These are phyloP conservation scores for Chromosphaera perkinsii DNA, from an alignment of 208 protist genomes.

Conservation along the genomic window DNA sequence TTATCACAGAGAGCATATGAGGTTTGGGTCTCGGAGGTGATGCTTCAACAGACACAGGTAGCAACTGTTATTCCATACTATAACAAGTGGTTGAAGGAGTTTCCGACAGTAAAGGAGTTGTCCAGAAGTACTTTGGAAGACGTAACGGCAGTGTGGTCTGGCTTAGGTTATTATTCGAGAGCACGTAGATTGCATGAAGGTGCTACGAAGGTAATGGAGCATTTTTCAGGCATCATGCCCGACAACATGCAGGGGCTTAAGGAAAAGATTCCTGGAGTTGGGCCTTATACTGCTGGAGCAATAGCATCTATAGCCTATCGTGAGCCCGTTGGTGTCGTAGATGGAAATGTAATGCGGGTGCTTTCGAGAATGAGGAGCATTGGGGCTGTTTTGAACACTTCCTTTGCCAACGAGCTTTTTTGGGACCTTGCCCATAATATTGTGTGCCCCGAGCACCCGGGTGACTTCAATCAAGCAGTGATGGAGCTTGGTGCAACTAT, in stretches of 20 bases:
- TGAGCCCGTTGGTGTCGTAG: constrained; percentile 35
- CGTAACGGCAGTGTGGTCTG: constrained; percentile 44
- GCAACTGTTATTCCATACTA: constrained; percentile 54
- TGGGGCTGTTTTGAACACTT: constrained; percentile 31
- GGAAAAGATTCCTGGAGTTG: constrained; percentile 45
- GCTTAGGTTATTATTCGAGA: constrained; percentile 60
- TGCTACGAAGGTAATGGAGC: constrained; percentile 26
- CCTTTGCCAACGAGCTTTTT: not conserved
- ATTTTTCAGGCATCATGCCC: not conserved
- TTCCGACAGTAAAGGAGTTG: constrained; percentile 43
- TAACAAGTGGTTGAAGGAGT: constrained; percentile 45
- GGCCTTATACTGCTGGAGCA: constrained; percentile 57
- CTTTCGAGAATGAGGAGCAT: constrained; percentile 45
- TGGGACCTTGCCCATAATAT: constrained; percentile 4
- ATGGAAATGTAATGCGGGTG: constrained; percentile 64
- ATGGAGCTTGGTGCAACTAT: constrained; percentile 63
- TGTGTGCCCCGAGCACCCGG: constrained; percentile 16
- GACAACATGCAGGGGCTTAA: not conserved
- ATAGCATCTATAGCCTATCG: constrained; percentile 51
- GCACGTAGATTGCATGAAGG: constrained; percentile 47
- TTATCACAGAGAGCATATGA: too few relatives aligned
- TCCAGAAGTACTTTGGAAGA: constrained; percentile 18
- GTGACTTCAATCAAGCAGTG: constrained; percentile 59
- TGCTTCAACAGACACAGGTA: constrained; percentile 59
- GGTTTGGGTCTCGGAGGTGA: constrained; percentile 59